Conservation (phyloP, 2,329 filamentous ascomycete species). For the Fusarium piperis region DNA sequence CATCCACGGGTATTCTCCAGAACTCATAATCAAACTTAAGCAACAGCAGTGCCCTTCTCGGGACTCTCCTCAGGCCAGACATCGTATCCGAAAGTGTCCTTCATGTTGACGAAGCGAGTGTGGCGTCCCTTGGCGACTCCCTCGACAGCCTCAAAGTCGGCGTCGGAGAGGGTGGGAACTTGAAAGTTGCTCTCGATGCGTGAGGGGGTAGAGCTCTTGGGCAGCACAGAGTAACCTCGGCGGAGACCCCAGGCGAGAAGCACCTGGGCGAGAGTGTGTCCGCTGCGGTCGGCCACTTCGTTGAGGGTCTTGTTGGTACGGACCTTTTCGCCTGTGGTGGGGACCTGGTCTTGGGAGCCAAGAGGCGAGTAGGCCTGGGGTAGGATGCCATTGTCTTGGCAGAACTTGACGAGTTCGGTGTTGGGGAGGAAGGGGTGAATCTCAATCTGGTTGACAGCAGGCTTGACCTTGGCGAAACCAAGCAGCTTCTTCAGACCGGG, state of each 20-base stretch:
- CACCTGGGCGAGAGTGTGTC: constrained; percentile 62
- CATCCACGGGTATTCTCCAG: constrained; percentile 20
- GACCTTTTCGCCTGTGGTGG: constrained; percentile 41
- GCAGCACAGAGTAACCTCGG: constrained; percentile 73
- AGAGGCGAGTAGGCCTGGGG: constrained; percentile 69
- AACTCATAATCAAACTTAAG: constrained; percentile 21
- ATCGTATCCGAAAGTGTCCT: constrained; percentile 80
- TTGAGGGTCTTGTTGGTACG: constrained; percentile 53
- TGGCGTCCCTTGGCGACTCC: constrained; percentile 63
- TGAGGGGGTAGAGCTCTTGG: constrained; percentile 74
- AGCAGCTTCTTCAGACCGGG: constrained; percentile 48
- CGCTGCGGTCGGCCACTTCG: constrained; percentile 61
- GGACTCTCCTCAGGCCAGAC: constrained; percentile 69
- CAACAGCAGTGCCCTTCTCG: constrained; percentile 27
- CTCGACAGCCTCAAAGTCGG: constrained; percentile 63
- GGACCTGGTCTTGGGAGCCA: constrained; percentile 60
- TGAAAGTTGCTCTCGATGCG: constrained; percentile 60
- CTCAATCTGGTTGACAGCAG: constrained; percentile 60
- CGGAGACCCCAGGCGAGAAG: constrained; percentile 69
- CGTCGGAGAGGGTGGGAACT: constrained; percentile 50
- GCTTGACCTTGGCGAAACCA: constrained; percentile 55
- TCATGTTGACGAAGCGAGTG: constrained; percentile 82
- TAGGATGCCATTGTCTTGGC: constrained; percentile 60
- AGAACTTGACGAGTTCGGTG: constrained; percentile 62
- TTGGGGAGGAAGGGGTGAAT: constrained; percentile 53